Conservation (phyloP, 2,329 filamentous ascomycete genomes). For the Scedosporium minutisporum region DNA sequence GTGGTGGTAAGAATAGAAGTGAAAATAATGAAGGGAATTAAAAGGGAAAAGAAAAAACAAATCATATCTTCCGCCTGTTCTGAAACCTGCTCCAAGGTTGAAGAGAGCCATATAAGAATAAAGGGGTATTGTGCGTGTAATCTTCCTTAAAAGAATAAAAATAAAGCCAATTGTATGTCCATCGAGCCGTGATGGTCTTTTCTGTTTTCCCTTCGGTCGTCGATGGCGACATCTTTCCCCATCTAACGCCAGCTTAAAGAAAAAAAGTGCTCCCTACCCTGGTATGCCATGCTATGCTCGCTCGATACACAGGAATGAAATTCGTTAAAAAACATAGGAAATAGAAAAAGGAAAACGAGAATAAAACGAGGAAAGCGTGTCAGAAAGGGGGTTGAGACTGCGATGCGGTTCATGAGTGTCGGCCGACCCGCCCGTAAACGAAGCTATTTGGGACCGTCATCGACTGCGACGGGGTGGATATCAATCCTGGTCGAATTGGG, state of each 20-base stretch:
- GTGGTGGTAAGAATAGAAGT: neutral
- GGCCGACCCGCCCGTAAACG: too few species aligned
- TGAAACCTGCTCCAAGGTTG: neutral
- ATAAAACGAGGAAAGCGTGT: constrained; percentile 10
- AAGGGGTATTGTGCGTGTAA: constrained; percentile 4
- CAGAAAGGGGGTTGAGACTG: neutral
- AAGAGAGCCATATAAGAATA: neutral
- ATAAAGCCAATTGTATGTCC: neutral
- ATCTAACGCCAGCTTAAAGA: constrained; percentile 1
- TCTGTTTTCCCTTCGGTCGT: neutral
- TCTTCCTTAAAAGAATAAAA: neutral
- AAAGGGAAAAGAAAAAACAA: neutral
- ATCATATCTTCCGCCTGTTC: neutral
- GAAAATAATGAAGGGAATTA: neutral
- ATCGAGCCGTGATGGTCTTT: neutral
- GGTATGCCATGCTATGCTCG: constrained; percentile 19
- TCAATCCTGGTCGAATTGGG: constrained; percentile 27
- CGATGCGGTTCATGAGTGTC: too few species aligned
- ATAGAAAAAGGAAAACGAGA: constrained; percentile 4
- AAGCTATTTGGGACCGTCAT: neutral
- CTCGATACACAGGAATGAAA: constrained; percentile 18
- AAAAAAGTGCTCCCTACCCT: neutral
- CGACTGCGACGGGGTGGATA: neutral
- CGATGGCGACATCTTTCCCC: neutral
- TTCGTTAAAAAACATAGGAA: neutral